phyloP scores from a whole-genome alignment of 805 yeast genomes.

The Wickerhamomyces bisporus region DNA sequence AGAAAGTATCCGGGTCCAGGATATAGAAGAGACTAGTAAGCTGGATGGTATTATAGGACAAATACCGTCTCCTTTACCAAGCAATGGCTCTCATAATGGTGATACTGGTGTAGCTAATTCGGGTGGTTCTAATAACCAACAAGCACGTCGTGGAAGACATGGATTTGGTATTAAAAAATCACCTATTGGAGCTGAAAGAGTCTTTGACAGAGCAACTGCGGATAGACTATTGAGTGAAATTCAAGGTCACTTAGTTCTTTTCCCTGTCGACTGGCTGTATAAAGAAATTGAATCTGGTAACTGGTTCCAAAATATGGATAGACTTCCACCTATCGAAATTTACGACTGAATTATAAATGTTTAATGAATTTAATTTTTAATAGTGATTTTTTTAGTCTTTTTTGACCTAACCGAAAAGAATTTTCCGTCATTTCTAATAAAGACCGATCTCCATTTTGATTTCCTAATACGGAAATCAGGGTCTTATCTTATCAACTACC shows the following conservation, averaged over 20 bases:
- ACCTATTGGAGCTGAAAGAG: conserved; percentile 35
- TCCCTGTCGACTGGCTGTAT: conserved; percentile 88
- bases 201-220: conserved; percentile 72
- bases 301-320: conserved; percentile 93
- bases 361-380: no score
- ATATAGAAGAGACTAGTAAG: conserved; percentile 4
- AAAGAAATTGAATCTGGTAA: conserved; percentile 86
- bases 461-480: conserved; percentile 7
- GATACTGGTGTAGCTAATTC: neutral
- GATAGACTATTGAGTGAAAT: conserved; percentile 64
- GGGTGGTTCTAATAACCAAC: neutral
- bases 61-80: conserved; percentile 10
- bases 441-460: neutral
- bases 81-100: neutral
- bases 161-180: conserved; percentile 32
- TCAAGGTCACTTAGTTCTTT: conserved; percentile 84
- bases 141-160: conserved; percentile 29
- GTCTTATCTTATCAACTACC: conserved; percentile 4
- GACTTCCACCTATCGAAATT: conserved; percentile 92
- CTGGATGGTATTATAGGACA: conserved; percentile 10
- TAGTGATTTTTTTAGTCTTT: no score
- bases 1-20: conserved; percentile 11
- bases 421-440: no score
- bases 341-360: conserved; percentile 51
- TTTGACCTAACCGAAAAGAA: neutral